Conservation (phyloP, 2,329 filamentous ascomycete species). For the Xylariaceae sp. region DNA sequence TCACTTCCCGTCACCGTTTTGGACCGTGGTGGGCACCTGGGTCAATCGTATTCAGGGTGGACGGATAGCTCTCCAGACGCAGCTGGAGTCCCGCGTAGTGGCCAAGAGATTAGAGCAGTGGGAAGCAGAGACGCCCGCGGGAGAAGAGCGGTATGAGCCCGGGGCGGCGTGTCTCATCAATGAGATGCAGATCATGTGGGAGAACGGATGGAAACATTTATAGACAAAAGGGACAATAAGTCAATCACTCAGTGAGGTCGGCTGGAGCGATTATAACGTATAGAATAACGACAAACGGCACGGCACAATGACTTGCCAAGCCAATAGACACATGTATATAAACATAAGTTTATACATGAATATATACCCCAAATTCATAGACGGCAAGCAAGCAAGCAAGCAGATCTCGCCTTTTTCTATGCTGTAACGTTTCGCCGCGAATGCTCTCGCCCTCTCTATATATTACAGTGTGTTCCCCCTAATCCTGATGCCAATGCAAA, state of each 20-base stretch:
- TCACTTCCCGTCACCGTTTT: constrained; percentile 39
- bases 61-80: constrained; percentile 32
- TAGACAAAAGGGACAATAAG: constrained; percentile 28
- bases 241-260: background rate
- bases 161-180: constrained; percentile 51
- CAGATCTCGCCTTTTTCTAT: constrained; percentile 10
- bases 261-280: background rate
- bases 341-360: constrained; percentile 8
- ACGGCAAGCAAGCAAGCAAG: background rate
- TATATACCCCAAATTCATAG: background rate
- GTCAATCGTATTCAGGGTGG: constrained; percentile 32
- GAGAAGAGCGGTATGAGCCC: constrained; percentile 35
- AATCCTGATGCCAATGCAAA: no score
- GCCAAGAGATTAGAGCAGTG: constrained; percentile 39
- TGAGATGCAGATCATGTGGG: constrained; percentile 55
- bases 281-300: background rate
- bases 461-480: no score
- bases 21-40: constrained; percentile 40
- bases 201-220: constrained; percentile 55
- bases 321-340: background rate
- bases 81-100: constrained; percentile 37
- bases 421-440: background rate
- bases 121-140: constrained; percentile 33
- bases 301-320: background rate
- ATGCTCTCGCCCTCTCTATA: constrained; percentile 1